phyloP scores from a whole-genome alignment of 2,329 filamentous ascomycete genomes.

The Emericellopsis cladophorae region DNA sequence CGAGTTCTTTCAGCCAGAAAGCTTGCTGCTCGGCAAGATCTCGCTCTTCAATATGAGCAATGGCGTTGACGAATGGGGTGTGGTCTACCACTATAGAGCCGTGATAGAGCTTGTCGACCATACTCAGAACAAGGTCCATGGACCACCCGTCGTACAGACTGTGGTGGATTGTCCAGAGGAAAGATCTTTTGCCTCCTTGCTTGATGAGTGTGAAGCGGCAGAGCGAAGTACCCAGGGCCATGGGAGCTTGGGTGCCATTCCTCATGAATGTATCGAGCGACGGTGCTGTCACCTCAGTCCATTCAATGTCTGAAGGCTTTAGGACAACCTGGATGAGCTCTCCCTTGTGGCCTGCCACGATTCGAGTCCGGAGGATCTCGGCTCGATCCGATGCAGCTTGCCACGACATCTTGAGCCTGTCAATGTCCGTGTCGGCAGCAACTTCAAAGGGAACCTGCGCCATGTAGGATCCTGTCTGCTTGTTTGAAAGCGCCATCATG shows the following conservation, averaged over 20 bases:
- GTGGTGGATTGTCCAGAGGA: slow-evolving; percentile 3
- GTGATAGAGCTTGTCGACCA: slow-evolving; percentile 1
- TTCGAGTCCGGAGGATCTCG: slow-evolving; percentile 8
- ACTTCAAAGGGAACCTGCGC: slow-evolving; percentile 6
- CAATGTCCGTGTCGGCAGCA: slow-evolving; percentile 3
- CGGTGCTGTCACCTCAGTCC: background rate
- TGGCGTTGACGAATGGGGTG: slow-evolving; percentile 3
- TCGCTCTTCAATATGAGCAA: slow-evolving; percentile 1
- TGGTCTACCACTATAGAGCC: background rate
- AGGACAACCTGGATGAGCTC: slow-evolving; percentile 3
- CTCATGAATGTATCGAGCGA: background rate
- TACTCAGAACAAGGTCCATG: slow-evolving; percentile 2
- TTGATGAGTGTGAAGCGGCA: background rate
- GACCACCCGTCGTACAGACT: slow-evolving; percentile 3
- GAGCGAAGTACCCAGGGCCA: slow-evolving; percentile 1
- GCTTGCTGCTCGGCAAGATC: background rate
- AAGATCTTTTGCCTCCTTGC: background rate
- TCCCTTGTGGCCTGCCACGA: slow-evolving; percentile 5
- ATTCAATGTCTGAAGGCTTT: slow-evolving; percentile 1
- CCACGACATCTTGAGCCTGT: slow-evolving; percentile 6
- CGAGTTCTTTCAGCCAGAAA: slow-evolving; percentile 6
- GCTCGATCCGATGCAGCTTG: slow-evolving; percentile 5
- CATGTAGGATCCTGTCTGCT: slow-evolving; percentile 10
- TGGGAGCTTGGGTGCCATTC: slow-evolving; percentile 2
- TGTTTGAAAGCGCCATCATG: slow-evolving; percentile 29